Base-by-base conservation (phyloP, 2,329 filamentous ascomycete genomes). In the Xylaria multiplex region DNA sequence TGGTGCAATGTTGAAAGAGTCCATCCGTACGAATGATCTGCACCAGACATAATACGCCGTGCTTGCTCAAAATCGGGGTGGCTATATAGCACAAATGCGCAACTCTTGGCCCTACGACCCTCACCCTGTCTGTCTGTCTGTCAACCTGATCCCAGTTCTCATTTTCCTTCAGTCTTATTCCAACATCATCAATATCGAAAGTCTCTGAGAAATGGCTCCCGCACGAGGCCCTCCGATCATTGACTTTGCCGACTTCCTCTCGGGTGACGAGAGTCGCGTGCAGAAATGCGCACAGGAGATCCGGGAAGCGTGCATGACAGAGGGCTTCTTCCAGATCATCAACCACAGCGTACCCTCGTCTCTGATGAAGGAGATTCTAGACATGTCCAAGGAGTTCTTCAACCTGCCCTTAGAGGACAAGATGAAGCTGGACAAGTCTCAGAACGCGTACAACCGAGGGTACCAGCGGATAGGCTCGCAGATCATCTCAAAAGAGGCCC, bases 251-350 rank as follows among this genome's bases (percentile, higher is more conserved):
- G 62, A 65, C 62, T 65, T 65, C 62, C 35, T 55, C 9, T 65
- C 62, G 7, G 62, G 56, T 1, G 62, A 65, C 35, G 40, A 59
- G 56, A 42, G 45, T 11, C 56, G 55, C 11, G 56, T 60, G 62
- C 22, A 55, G 49, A 37, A 60, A 8, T 59, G 55, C 16, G 62
- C 56, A 3, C 43, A 24, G 4, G 53, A 67, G 43, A 58, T 67
- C 37, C 56, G 65, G 4, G 52, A 62, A 1, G 55, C 49, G 22
- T 67, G 65, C 27, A 19, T 60, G 11, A 53, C 52, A 4, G 42
- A 62, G 9, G 65, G 65, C 1, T 67, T 67, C 53, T 67, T 67
- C 57, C 65, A 67, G 48, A 67, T 67, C 30, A 49, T 58, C 35
- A 65, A 62, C 53, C 65, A 67, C 52, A 19, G 42, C 19, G 52